Evolutionary conservation across 2,329 filamentous ascomycete species (phyloP).

Genomic region (Tricladium varicosporioides): DNA sequence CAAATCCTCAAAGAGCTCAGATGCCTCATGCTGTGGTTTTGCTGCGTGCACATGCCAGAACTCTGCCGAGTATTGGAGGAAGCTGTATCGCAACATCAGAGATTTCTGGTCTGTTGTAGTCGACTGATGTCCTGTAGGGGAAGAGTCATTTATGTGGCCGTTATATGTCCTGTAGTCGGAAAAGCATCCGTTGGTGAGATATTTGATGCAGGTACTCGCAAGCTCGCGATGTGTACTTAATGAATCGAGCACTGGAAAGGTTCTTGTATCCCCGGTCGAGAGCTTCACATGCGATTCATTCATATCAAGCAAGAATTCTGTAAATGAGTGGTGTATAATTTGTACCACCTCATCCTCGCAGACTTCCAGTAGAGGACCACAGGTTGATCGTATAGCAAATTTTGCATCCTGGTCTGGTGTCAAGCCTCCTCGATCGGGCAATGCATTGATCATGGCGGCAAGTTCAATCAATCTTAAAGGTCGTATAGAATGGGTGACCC

Average conservation of each 20-base stretch:
- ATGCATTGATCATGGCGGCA: conserved; percentile 29
- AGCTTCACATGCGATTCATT: neutral
- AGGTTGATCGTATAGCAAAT: conserved; percentile 36
- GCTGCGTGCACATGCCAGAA: conserved; percentile 2
- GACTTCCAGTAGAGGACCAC: conserved; percentile 43
- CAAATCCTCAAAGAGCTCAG: neutral
- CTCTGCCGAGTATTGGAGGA: conserved; percentile 5
- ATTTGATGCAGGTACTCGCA: conserved; percentile 9
- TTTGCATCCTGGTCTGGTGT: conserved; percentile 32
- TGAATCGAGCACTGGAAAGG: conserved; percentile 14
- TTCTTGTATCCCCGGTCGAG: neutral
- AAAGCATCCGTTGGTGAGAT: conserved; percentile 12
- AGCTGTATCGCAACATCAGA: neutral
- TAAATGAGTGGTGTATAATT: conserved; percentile 48
- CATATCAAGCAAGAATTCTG: conserved; percentile 41
- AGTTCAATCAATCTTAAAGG: conserved; percentile 44
- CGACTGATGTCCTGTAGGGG: neutral
- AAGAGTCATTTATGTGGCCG: neutral
- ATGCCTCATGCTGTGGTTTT: neutral
- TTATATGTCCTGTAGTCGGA: neutral
- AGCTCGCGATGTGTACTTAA: conserved; percentile 6
- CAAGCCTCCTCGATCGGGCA: conserved; percentile 9
- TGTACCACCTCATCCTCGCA: conserved; percentile 43
- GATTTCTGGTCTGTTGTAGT: neutral
- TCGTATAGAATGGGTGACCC: conserved; percentile 41